phyloP scores from a whole-genome alignment of 257 asterid genomes.

The Salvia miltiorrhiza region DNA sequence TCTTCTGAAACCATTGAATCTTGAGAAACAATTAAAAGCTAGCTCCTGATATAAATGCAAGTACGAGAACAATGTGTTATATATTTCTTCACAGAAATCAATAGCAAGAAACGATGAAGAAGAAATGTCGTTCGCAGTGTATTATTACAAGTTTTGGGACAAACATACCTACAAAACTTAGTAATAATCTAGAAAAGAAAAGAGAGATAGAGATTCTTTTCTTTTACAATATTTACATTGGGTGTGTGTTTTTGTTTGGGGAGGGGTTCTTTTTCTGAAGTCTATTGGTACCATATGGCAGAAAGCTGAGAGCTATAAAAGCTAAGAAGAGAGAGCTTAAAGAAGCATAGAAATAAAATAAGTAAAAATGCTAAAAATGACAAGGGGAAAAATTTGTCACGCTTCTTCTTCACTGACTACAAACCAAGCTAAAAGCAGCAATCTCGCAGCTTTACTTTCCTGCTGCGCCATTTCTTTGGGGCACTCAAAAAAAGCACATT shows the following conservation, averaged over 20 bases:
- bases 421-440: conserved; percentile 43
- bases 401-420: conserved; percentile 40
- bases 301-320: conserved; percentile 51
- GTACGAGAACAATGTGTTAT: background rate
- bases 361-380: conserved; percentile 50
- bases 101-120: background rate
- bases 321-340: conserved; percentile 44
- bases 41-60: conserved; percentile 21
- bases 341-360: conserved; percentile 35
- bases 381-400: conserved; percentile 54
- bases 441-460: conserved; percentile 56
- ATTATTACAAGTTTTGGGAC: conserved; percentile 31
- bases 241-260: conserved; percentile 17
- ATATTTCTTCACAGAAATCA: background rate
- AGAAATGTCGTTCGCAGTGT: background rate
- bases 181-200: conserved; percentile 34
- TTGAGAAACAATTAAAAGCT: background rate
- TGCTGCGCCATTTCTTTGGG: conserved; percentile 64
- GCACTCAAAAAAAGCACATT: conserved; percentile 55
- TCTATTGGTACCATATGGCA: conserved; percentile 31
- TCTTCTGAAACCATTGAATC: conserved; percentile 61
- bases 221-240: conserved; percentile 5
- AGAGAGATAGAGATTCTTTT: conserved; percentile 41
- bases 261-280: conserved; percentile 31
- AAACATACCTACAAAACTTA: conserved; percentile 41